phyloP scores from a whole-genome alignment of 1,139 yeast genomes.

The Sugiyamaella castrensis region DNA sequence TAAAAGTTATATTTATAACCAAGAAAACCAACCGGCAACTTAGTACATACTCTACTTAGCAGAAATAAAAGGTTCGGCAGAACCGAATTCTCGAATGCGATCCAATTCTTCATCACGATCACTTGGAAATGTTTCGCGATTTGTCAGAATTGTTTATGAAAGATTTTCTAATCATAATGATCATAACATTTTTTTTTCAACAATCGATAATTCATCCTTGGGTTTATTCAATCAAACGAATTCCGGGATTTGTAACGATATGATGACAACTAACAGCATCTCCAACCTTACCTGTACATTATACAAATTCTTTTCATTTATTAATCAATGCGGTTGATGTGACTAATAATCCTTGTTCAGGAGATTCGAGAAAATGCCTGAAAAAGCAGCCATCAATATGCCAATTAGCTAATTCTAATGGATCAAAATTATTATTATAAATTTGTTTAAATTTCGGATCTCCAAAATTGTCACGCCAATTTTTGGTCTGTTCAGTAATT shows the following conservation, averaged over 20 bases:
- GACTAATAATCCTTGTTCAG: constrained; percentile 15
- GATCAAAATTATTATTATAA: constrained; percentile 3
- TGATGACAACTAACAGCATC: constrained; percentile 15
- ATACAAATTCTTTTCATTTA: constrained; percentile 14
- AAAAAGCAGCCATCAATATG: constrained; percentile 17
- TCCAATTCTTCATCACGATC: not conserved
- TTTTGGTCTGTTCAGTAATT: constrained; percentile 11
- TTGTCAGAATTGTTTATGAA: not conserved
- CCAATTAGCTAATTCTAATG: constrained; percentile 14
- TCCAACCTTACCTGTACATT: constrained; percentile 13
- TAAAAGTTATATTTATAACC: too few species aligned
- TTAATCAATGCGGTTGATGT: constrained; percentile 12
- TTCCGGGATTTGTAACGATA: constrained; percentile 15
- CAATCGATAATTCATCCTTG: constrained; percentile 6
- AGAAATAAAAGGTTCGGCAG: not conserved
- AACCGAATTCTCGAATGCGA: not conserved
- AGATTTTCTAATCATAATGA: constrained; percentile 5
- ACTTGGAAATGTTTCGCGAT: not conserved
- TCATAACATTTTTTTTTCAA: constrained; percentile 14
- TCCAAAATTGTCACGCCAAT: constrained; percentile 14
- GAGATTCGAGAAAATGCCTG: constrained; percentile 16
- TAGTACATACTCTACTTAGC: not conserved
- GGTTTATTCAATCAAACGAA: constrained; percentile 12
- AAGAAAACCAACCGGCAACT: too few species aligned
- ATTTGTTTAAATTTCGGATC: not conserved